phyloP scores from a whole-genome alignment of 2,329 filamentous ascomycete species.

The Fusarium sp. region DNA sequence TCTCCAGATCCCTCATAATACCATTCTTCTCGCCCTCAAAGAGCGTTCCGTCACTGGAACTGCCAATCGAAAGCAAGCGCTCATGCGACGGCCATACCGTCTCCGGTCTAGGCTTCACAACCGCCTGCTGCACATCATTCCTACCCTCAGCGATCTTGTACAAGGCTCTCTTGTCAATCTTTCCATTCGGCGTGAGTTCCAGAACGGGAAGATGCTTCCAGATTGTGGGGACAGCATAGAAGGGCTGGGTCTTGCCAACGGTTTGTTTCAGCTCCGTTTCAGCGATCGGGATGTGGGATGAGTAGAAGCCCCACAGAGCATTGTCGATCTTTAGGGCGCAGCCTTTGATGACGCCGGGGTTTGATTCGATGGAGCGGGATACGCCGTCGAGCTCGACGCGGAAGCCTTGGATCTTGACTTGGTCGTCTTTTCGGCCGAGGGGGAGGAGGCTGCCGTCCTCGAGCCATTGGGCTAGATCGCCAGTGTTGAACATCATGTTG shows the following conservation, averaged over 20 bases:
- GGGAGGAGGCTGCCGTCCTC: conserved; percentile 29
- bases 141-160: conserved; percentile 1
- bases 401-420: conserved; percentile 30
- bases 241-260: conserved; percentile 9
- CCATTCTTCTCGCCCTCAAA: background rate
- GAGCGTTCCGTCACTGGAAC: background rate
- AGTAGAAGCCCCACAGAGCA: conserved; percentile 21
- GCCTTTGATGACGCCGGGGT: conserved; percentile 1
- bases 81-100: conserved; percentile 12
- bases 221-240: conserved; percentile 24
- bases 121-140: fast-evolving
- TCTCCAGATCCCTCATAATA: conserved; percentile 6
- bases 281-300: conserved; percentile 4
- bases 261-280: conserved; percentile 15
- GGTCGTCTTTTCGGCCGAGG: conserved; percentile 32
- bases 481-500: conserved; percentile 45
- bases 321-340: conserved; percentile 24
- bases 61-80: background rate
- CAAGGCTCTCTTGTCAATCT: conserved; percentile 19
- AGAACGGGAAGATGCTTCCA: conserved; percentile 22
- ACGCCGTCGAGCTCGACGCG: conserved; percentile 22
- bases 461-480: conserved; percentile 22
- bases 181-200: conserved; percentile 28
- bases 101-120: background rate
- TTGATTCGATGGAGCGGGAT: conserved; percentile 13